Evolutionary conservation across 225 moss, liverwort and hornwort genomes (phyloP), one percentile per base, ranked within the genome.

Genomic region (Straminergon stramineum): DNA sequence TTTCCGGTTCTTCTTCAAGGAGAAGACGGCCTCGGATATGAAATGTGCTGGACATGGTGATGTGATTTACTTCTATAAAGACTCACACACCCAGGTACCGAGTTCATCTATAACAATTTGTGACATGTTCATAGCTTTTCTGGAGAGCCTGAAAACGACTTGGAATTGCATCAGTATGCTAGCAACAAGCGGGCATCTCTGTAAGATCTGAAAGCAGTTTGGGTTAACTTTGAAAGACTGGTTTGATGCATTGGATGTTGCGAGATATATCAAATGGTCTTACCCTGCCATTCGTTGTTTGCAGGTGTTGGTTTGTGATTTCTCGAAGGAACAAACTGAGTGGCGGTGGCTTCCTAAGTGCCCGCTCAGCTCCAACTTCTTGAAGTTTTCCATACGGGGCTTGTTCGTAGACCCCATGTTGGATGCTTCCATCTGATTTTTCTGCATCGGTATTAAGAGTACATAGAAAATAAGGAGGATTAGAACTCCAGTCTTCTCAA

Each of bases 271-370:
- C 28, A 70, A 48, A 81, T 58, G 28, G 35, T 35, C 86, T 77
- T 78, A 86, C 63, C 6, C 37, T 83, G 77, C 62, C 73, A 45
- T 37, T 84, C 22, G 39, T 51, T 67, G 60, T 70, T 83, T 81
- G 83, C 86, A 94, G 94, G 93, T 94, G 87, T 39, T 94, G 88
- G 92, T 93, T 71, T 94, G 92, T 87, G 93, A 94, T 82, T 92
- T 90, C 52, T 91, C 94, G 12, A 92, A 90, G 88, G 27, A 81
- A 34, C 89, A 77, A 73, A 77, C 92, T 12, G 91, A 90, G 88
- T 94, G 94, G 94, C 90, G 93, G 51, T 94, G 94, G 94, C 93
- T 94, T 75, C 94, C 94, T 4, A 93, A 91, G 86, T 94, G 94
- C 89, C 94, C 94, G 31, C 93, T 93, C 48, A 94, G 94, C 75